phyloP scores from a whole-genome alignment of 2,329 filamentous ascomycete genomes.

The Nemania serpens region DNA sequence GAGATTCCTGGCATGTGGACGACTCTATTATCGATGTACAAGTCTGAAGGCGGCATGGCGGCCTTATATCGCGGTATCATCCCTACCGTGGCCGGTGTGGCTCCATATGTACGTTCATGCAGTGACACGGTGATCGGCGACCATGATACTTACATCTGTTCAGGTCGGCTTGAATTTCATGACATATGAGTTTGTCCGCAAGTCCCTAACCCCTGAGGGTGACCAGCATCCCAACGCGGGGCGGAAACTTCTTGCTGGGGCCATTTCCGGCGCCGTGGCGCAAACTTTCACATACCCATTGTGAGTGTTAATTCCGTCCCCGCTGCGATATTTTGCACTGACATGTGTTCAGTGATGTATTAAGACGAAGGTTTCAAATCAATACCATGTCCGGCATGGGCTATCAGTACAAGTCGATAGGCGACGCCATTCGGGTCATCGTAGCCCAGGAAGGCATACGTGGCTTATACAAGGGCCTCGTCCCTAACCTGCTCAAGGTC shows the following conservation, averaged over 20 bases:
- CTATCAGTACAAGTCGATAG: slow-evolving; percentile 88
- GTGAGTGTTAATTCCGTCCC: slow-evolving; percentile 57
- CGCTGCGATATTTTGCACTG: slow-evolving; percentile 27
- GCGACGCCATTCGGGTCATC: slow-evolving; percentile 82
- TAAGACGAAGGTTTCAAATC: slow-evolving; percentile 93
- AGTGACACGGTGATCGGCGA: neutral
- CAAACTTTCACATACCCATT: slow-evolving; percentile 99
- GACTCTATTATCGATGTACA: slow-evolving; percentile 84
- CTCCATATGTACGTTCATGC: slow-evolving; percentile 73
- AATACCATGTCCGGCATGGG: slow-evolving; percentile 99
- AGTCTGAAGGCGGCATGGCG: slow-evolving; percentile 79
- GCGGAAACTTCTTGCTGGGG: slow-evolving; percentile 86
- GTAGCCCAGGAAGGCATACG: slow-evolving; percentile 79
- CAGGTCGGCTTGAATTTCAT: slow-evolving; percentile 97
- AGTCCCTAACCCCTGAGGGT: slow-evolving; percentile 83
- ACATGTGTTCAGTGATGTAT: slow-evolving; percentile 69
- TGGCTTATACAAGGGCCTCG: slow-evolving; percentile 94
- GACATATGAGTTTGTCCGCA: slow-evolving; percentile 90
- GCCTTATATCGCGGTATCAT: slow-evolving; percentile 95
- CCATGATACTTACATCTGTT: slow-evolving; percentile 17
- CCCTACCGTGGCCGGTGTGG: slow-evolving; percentile 92
- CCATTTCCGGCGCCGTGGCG: slow-evolving; percentile 92
- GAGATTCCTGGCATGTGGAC: slow-evolving; percentile 91
- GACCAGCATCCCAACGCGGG: slow-evolving; percentile 78
- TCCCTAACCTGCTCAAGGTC: slow-evolving; percentile 94